Conservation (phyloP, 2,329 filamentous ascomycete genomes). For the Ascochyta lentis region DNA sequence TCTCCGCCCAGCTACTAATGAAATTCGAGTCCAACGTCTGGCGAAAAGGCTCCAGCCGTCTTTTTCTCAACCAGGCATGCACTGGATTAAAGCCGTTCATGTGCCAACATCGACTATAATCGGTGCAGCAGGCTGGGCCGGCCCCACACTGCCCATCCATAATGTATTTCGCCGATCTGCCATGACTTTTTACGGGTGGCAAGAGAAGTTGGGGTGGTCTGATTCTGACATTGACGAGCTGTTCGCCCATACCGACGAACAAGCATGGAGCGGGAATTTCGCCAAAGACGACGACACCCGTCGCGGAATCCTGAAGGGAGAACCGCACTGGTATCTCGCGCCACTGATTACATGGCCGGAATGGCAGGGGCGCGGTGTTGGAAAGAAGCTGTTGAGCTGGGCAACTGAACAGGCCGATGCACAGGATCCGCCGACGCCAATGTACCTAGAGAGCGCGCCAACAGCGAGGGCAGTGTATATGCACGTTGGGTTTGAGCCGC, state of each 20-base stretch:
- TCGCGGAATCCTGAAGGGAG: constrained; percentile 20
- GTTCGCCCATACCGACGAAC: constrained; percentile 26
- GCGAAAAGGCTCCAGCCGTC: constrained; percentile 30
- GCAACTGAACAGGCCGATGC: constrained; percentile 42
- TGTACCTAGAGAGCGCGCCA: constrained; percentile 40
- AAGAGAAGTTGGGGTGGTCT: constrained; percentile 26
- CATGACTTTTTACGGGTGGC: constrained; percentile 29
- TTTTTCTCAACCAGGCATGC: constrained; percentile 22
- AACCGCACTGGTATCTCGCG: constrained; percentile 44
- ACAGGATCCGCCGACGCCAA: constrained; percentile 25
- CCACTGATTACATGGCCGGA: constrained; percentile 38
- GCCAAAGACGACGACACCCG: constrained; percentile 27
- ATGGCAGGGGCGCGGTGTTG: constrained; percentile 39
- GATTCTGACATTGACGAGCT: constrained; percentile 36
- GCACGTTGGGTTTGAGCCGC: constrained; percentile 38
- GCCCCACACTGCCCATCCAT: constrained; percentile 26
- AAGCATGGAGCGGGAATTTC: constrained; percentile 31
- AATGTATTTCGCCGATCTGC: constrained; percentile 32
- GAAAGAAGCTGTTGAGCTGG: constrained; percentile 38
- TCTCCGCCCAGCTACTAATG: constrained; percentile 18
- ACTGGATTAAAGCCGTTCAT: constrained; percentile 39
- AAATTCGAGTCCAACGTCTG: constrained; percentile 26
- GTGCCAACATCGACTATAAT: constrained; percentile 26
- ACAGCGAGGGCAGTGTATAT: constrained; percentile 38
- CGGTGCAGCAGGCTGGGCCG: constrained; percentile 40